Base-by-base conservation (phyloP, 2,329 filamentous ascomycete genomes). In the Hymenoscyphus fructigenus region DNA sequence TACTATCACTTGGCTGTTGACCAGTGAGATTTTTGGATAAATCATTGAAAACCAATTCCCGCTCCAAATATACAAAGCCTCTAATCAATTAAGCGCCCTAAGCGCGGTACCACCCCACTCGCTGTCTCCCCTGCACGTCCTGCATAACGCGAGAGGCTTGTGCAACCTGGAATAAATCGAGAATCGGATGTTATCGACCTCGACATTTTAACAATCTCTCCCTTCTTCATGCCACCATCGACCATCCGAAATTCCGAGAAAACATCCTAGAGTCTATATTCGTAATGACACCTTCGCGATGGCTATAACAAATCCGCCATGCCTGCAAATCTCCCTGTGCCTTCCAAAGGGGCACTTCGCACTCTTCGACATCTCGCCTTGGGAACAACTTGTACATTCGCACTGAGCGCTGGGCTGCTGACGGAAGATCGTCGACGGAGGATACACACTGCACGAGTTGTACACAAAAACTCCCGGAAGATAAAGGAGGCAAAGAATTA, bases 401-500 rank as follows among this genome's bases (percentile, higher is more conserved):
- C 82, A 59, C 67, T 76, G 65, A 71, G 70, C 17, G 66, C 72
- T 56, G 75, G 73, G 7, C 73, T 84, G 29, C 76, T 87, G 63
- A 79, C 84, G 64, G 84, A 87, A 74, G 84, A 87, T 74, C 83
- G 83, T 58, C 80, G 84, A 65, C 82, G 83, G 64, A 81, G 83
- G 29, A 82, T 86, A 66, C 81, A 82, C 62, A 78, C 83, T 56
- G 79, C 83, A 38, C 78, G 78, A 56, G 77, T 81, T 23, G 81
- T 83, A 17, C 78, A 84, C 41, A 78, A 83, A 3, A 86, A 86
- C 77, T 83, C 81, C 26, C 77, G 82, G 62, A 84, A 80, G 64
- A 72, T 86, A 10, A 83, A 81, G 64, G 78, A 78, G 4, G 76
- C 78, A 12, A 77, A 73, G 57, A 71, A 75, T 17, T 82, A 82